Evolutionary conservation across 2,329 filamentous ascomycete genomes (phyloP), one percentile per base, ranked within the genome.

Genomic region (Colletotrichum agaves): DNA sequence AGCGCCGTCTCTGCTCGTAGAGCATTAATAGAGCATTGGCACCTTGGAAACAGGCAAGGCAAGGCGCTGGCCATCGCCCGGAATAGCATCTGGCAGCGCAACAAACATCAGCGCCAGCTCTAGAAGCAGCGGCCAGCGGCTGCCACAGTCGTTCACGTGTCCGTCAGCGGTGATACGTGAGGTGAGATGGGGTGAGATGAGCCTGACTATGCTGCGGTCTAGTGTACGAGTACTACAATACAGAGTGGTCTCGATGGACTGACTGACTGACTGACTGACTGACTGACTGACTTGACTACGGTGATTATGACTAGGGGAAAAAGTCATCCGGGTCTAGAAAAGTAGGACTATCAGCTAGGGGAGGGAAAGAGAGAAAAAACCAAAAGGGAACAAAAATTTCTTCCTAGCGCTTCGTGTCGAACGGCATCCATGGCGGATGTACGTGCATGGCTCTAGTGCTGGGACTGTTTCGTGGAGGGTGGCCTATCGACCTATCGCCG

Each of bases 401-500:
- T 23, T 58, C 52, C 41, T 50, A 55, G 60, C 49, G 49, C 58
- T 61, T 27, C 41, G 43, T 52, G 58, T 52, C 37, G 35, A 41
- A 61, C 46, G 37, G 23, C 49, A 27, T 21, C 27, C 37, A 52
- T 31, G 37, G 44, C 44, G 50, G 27, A 46, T 37, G 21, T 52
- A 33, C 50, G 52, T 67, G 60, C 60, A 58, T 58, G 46, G 19
- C 19, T 31, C 43, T 27, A 35, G 35, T 21, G 35, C 17, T 56
- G 59, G 50, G 50, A 67, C 60, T 67, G 59, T 67, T 44, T 59
- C 17, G 49, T 49, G 65, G 65, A 68, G 61, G 61, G 65, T 53
- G 65, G 65, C 65, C 65, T 27, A 65, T 68, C 39, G 65, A 53
- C 49, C 65, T 41, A 55, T 60, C 17, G 61, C 65, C 65, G 41